Conservation (phyloP, 345 rosid species). For the Mallotus nudiflorus region DNA sequence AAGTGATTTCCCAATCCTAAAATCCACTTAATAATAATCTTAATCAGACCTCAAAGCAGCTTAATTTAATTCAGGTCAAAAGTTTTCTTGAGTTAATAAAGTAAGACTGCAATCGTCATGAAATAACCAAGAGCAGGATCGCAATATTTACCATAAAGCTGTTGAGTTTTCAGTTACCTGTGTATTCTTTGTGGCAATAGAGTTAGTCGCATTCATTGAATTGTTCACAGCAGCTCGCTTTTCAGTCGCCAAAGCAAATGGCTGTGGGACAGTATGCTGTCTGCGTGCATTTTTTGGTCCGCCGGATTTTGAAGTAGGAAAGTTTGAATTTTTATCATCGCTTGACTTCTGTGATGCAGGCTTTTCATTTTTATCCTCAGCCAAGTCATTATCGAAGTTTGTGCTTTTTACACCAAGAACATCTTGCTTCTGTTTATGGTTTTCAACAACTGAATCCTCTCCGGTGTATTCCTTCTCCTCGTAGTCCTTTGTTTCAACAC, state of each 20-base stretch:
- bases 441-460: slow-evolving; percentile 34
- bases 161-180: slow-evolving; percentile 51
- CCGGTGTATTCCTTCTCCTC: slow-evolving; percentile 58
- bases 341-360: slow-evolving; percentile 35
- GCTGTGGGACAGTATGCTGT: slow-evolving; percentile 42
- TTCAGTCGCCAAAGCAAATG: slow-evolving; percentile 55
- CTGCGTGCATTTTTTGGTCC: slow-evolving; percentile 28
- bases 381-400: slow-evolving; percentile 25
- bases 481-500: slow-evolving; percentile 42
- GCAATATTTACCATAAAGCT: not conserved
- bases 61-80: not conserved
- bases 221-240: slow-evolving; percentile 39
- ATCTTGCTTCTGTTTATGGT: slow-evolving; percentile 40
- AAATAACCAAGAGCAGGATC: not conserved
- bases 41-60: not conserved
- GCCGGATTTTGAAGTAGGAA: slow-evolving; percentile 36
- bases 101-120: not conserved
- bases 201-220: slow-evolving; percentile 35
- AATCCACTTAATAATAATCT: not conserved
- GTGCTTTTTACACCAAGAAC: slow-evolving; percentile 43
- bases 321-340: slow-evolving; percentile 31
- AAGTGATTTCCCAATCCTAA: not conserved
- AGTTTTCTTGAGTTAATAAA: not conserved
- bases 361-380: slow-evolving; percentile 32
- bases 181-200: slow-evolving; percentile 44